A percentile compares a stretch with the other conserved stretches of the same genome.
phyloP scores from a whole-genome alignment of 2,329 filamentous ascomycete species.

The Chaetomium strumarium region DNA sequence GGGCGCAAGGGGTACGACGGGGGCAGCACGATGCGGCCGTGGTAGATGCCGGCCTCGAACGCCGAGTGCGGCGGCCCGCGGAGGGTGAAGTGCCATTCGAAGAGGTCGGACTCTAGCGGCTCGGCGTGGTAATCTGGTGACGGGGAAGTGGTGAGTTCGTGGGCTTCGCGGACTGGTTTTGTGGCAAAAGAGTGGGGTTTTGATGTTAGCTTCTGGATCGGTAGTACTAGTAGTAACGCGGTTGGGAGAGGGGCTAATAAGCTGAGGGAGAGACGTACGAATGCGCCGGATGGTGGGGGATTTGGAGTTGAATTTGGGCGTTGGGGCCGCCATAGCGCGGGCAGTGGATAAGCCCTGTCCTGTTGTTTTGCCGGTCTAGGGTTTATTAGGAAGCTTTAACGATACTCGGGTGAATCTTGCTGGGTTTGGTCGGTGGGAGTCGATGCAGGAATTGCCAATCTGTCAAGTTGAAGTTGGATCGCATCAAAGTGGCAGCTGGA shows the following conservation, averaged over 20 bases:
- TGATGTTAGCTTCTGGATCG: conserved; percentile 20
- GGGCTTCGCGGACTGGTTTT: conserved; percentile 80
- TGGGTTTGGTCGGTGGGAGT: neutral
- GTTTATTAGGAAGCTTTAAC: no score
- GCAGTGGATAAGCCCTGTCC: neutral
- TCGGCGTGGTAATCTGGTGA: conserved; percentile 80
- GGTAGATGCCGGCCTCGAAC: conserved; percentile 80
- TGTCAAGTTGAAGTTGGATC: neutral
- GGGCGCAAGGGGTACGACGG: conserved; percentile 86
- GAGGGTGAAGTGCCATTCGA: conserved; percentile 99
- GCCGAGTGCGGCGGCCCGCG: conserved; percentile 76
- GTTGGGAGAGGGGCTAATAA: neutral
- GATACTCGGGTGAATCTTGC: no score
- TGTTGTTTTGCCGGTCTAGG: neutral
- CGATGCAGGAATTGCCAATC: neutral
- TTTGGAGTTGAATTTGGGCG: conserved; percentile 59
- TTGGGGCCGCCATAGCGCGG: conserved; percentile 5
- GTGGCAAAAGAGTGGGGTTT: conserved; percentile 27
- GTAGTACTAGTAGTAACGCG: neutral
- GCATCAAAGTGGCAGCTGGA: neutral
- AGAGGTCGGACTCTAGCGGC: conserved; percentile 83
- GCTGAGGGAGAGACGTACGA: conserved; percentile 44
- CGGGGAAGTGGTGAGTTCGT: conserved; percentile 73
- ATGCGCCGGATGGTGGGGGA: conserved; percentile 83
- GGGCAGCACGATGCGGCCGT: conserved; percentile 89